Evolutionary conservation across 2,329 filamentous ascomycete species (phyloP), one percentile per base, ranked within the genome.

Genomic region (Beauveria sp.): DNA sequence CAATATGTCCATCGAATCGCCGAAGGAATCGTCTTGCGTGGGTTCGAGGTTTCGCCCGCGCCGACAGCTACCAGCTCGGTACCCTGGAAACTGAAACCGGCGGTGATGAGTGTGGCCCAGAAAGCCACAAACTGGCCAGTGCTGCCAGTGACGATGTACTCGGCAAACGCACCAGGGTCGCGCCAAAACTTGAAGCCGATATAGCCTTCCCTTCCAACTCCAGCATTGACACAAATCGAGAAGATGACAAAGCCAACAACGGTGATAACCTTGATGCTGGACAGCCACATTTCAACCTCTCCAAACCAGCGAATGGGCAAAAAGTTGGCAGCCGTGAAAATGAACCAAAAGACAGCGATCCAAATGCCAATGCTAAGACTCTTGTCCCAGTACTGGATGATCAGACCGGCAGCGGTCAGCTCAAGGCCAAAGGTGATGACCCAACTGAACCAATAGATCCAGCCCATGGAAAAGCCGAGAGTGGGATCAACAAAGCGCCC

Each of bases 391-490:
- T 88, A 92, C 70, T 91, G 85, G 64, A 92, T 89, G 61, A 92
- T 88, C 53, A 91, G 76, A 5, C 87, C 88, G 1, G 87, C 85
- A 0, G 87, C 87, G 0, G 85, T 89, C 45, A 92, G 78, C 70
- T 93, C 89, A 9, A 91, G 81, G 0, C 88, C 87, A 66, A 84
- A 89, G 0, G 88, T 91, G 62, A 88, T 84, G 20, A 85, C 80
- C 87, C 87, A 93, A 43, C 82, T 86, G 70, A 91, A 91, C 86
- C 87, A 93, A 74, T 93, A 93, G 63, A 90, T 86, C 89, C 89
- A 93, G 22, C 90, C 89, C 81, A 92, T 88, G 22, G 88, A 81
- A 68, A 92, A 92, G 8, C 88, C 88, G 53, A 91, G 77, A 61
- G 86, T 86, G 12, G 84, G 86, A 68, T 90, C 86, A 65, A 91